Conservation (phyloP, 768 basidiomycete species). For the Hebeloma cylindrosporum region DNA sequence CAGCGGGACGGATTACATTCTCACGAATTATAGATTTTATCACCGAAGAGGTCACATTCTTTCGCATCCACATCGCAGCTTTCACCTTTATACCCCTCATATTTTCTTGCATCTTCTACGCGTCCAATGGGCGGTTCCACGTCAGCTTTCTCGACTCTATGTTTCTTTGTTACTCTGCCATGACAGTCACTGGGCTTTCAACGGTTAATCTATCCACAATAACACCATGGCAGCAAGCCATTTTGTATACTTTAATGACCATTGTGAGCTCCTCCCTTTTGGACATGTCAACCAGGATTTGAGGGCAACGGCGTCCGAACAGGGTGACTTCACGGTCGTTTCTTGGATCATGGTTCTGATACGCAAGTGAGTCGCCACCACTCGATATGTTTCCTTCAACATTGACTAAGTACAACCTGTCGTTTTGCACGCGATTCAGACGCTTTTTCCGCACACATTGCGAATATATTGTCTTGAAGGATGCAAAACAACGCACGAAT, state of each 20-base stretch:
- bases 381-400: neutral
- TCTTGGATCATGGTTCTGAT: conserved; percentile 69
- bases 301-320: neutral
- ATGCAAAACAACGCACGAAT: conserved; percentile 12
- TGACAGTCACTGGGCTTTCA: conserved; percentile 50
- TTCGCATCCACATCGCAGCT: conserved; percentile 47
- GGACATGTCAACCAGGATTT: no score
- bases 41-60: conserved; percentile 43
- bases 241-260: conserved; percentile 54
- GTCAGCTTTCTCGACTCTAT: conserved; percentile 55
- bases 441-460: conserved; percentile 45
- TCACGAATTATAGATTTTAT: conserved; percentile 13
- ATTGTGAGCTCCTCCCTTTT: conserved; percentile 32
- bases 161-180: conserved; percentile 61
- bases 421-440: no score
- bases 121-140: conserved; percentile 51
- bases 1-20: conserved; percentile 2
- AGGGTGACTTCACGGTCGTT: conserved; percentile 51
- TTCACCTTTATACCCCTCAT: conserved; percentile 61
- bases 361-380: conserved; percentile 41
- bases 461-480: conserved; percentile 35
- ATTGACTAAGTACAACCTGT: no score
- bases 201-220: conserved; percentile 51
- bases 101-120: conserved; percentile 64
- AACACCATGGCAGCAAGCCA: conserved; percentile 48